Base-by-base conservation (phyloP, 2,329 filamentous ascomycete genomes). In the Aspergillus brunneoviolaceus region DNA sequence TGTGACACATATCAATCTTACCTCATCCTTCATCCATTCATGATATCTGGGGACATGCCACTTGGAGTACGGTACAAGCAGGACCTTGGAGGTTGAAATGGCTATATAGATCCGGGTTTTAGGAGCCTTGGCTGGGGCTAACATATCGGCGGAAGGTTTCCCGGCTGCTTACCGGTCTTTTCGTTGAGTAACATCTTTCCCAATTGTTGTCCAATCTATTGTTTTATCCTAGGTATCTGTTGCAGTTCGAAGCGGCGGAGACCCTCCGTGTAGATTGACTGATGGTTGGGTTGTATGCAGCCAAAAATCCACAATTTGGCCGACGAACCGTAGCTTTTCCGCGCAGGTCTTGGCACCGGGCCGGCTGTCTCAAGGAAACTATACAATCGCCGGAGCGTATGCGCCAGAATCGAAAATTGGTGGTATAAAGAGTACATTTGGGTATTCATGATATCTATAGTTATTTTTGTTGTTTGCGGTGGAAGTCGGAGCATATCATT, bases 21-120 rank as follows among this genome's bases (percentile, higher is more conserved):
- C 89, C 55, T 88, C 83, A 69, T 95, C 88, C 80, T 93, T 84
- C 93, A 98, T 97, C 94, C 94, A 98, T 70, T 82, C 79, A 73
- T 96, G 91, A 73, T 97, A 97, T 42, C 83, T 87, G 16, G 83
- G 82, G 25, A 98, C 94, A 79, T 97, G 94, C 71, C 87, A 89
- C 42, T 82, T 77, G 63, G 89, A 88, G 76, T 97, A 97, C 0
- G 93, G 93, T 10, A 96, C 92, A 10, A 98, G 84, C 19, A 96
- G 83, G 49, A 90, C 80, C 53, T 81, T 81, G 4, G 83, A 76
- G 1, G 89, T 89, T 3, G 85, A 82, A 33, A 96, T 78, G 19
- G 88, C 91, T 96, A 66, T 35, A 16, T 57, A 35, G 29, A 49
- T 29, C 35, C 25, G 14, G 23, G 19, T 45, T 58, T 31, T 29